Base-by-base conservation (phyloP, 192 early-diverging fungal genomes). In the Linnemannia exigua region DNA sequence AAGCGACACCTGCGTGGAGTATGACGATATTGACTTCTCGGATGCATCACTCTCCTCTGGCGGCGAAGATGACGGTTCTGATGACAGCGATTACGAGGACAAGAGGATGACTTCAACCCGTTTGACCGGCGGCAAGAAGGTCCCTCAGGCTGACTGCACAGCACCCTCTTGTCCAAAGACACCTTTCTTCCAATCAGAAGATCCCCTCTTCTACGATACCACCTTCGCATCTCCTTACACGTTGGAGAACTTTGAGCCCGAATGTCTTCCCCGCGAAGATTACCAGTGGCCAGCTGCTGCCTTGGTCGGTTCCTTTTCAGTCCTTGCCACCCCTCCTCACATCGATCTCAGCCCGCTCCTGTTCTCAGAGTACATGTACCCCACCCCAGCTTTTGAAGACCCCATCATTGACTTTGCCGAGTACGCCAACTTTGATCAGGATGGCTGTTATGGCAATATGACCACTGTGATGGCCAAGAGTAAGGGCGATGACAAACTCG, bases 161-260 rank as follows among this genome's bases (percentile, higher is more conserved):
- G 25, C 6, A 25, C 52, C n/a, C 52, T 6, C 25, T 25, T n/a
- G 52, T 25, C n/a, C 52, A 54, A 54, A n/a, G 25, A 25, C 52
- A n/a, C 11, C n/a, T 54, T 25, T n/a, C 22, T 54, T 54, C 52
- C 52, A 54, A 25, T 54, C 52, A 5, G 7, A 54, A 1, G 52
- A 54, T 20, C 52, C 22, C 1, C 22, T 54, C n/a, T 54, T 54
- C 52, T 54, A 11, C 52, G 52, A 54, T 3, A 2, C 70, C 1
- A 71, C 35, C 31, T 61, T 69, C 36, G 41, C 72, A 9, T 66
- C 2, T 31, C 38, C 48, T 16, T 71, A 66, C 3, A 31, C 58
- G 20, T 72, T 75, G 69, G 83, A 86, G 9, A 7, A 44, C 44
- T 86, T 86, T 80, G 83, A 86, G 52, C 83, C 83, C 31, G 83